Conservation (phyloP, 2,329 filamentous ascomycete species). For the Orbilia ellipsospora region DNA sequence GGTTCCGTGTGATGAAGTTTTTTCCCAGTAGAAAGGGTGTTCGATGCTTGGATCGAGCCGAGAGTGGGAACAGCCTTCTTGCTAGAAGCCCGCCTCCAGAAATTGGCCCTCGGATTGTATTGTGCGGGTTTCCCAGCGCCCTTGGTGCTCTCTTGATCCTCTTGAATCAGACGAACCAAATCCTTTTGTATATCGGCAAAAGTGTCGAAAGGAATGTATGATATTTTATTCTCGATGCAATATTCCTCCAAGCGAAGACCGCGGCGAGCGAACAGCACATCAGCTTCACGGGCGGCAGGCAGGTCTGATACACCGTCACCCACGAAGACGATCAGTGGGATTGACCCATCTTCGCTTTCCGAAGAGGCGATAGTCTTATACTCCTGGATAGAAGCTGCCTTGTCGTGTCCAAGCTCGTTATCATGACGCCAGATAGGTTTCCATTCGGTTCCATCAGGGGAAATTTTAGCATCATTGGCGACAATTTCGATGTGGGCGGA, state of each 20-base stretch:
- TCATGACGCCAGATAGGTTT: slow-evolving; percentile 76
- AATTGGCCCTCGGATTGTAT: slow-evolving; percentile 76
- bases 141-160: slow-evolving; percentile 72
- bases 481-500: slow-evolving; percentile 73
- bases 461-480: slow-evolving; percentile 74
- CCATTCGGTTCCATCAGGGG: slow-evolving; percentile 70
- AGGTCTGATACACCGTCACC: slow-evolving; percentile 77
- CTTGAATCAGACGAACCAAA: slow-evolving; percentile 69
- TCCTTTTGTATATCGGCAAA: slow-evolving; percentile 74
- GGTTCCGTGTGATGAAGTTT: slow-evolving; percentile 20
- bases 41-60: slow-evolving; percentile 30
- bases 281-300: slow-evolving; percentile 73
- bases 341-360: slow-evolving; percentile 70
- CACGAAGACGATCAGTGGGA: slow-evolving; percentile 76
- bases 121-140: slow-evolving; percentile 70
- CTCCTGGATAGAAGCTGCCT: slow-evolving; percentile 73
- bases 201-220: slow-evolving; percentile 73
- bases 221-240: slow-evolving; percentile 71
- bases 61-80: slow-evolving; percentile 66
- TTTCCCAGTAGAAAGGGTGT: slow-evolving; percentile 19
- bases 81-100: slow-evolving; percentile 74
- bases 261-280: slow-evolving; percentile 75
- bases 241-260: slow-evolving; percentile 74
- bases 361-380: slow-evolving; percentile 69
- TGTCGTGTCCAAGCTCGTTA: slow-evolving; percentile 74